Base-by-base conservation (phyloP, 805 yeast species). In the Wickerhamiella siamensis region DNA sequence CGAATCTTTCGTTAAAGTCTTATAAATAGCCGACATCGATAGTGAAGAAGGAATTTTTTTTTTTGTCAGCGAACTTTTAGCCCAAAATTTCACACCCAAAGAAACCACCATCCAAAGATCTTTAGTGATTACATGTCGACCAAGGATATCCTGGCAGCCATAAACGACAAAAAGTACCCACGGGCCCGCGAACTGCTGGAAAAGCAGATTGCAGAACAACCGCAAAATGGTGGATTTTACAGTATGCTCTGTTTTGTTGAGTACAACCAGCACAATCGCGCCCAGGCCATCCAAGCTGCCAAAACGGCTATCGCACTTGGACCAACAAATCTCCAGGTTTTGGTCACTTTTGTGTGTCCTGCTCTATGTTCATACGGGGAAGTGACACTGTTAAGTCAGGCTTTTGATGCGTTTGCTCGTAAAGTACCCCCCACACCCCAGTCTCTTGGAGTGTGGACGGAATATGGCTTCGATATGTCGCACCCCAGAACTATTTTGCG, bases 11-110 rank as follows among this genome's bases (percentile, higher is more conserved):
- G 72, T 72, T 67, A 82, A 61, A 2, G 83, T 80, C 53, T 79
- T 81, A 64, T 72, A 77, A 32, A 81, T 71, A 10, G 87, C 74
- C 15, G 86, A 77, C 88, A 80, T 81, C 8, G 20, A 24, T 6
- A 24, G 6, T 6, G 29, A 24, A 24, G 29, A 24, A 8, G 6
- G 6, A 24, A 24, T 8, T 24, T 24, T 24, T 24, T 24, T 24
- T 24, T 24, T 24, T 24, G 29, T 24, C 29, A 24, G 29, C 29
- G 29, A 24, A n/a, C n/a, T n/a, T 24, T 8, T 24, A 24, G 6
- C 29, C 29, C 29, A 24, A 24, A 12, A n/a, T n/a, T n/a, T n/a
- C n/a, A n/a, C n/a, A n/a, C n/a, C n/a, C n/a, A n/a, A n/a, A n/a
- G n/a, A n/a, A n/a, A n/a, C n/a, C 29, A 6, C 12, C 29, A 12